Percentiles rank a stretch among this genome's conserved stretches.
These are phyloP conservation scores for Phaffia tasmanica DNA, from an alignment of 768 basidiomycete genomes.

Conservation along the genomic window DNA sequence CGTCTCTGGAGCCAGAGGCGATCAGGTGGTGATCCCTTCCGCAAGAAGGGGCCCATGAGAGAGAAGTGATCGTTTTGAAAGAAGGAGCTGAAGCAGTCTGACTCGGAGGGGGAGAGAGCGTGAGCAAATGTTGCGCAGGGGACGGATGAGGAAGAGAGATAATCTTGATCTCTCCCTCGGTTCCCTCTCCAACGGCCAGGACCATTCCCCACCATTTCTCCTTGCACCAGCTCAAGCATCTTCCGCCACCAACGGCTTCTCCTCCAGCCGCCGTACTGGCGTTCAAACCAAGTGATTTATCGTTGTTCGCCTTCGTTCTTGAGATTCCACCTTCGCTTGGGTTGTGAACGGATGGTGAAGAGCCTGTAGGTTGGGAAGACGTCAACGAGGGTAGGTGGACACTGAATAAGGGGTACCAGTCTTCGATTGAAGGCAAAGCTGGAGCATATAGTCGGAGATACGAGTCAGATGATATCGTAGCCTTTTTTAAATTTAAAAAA, in stretches of 20 bases:
- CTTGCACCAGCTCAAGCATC: slow-evolving; percentile 74
- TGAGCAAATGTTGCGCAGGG: slow-evolving; percentile 33
- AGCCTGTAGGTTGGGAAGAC: slow-evolving; percentile 20
- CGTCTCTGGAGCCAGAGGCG: slow-evolving; percentile 79
- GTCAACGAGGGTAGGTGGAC: slow-evolving; percentile 34
- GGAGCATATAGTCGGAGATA: slow-evolving; percentile 73
- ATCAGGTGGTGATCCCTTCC: slow-evolving; percentile 89
- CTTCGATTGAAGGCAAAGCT: slow-evolving; percentile 33
- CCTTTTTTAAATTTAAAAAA: too few species aligned
- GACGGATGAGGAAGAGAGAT: slow-evolving; percentile 55
- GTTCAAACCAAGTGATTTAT: neutral
- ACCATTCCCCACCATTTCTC: slow-evolving; percentile 92
- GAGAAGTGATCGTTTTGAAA: slow-evolving; percentile 55
- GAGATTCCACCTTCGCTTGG: slow-evolving; percentile 18
- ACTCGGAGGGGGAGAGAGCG: slow-evolving; percentile 40
- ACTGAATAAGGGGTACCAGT: slow-evolving; percentile 35
- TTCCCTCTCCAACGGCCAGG: slow-evolving; percentile 64
- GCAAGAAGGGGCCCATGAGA: slow-evolving; percentile 89
- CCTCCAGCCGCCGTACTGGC: neutral
- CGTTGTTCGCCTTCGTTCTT: slow-evolving; percentile 4
- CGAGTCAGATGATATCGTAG: slow-evolving; percentile 78
- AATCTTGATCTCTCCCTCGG: slow-evolving; percentile 66
- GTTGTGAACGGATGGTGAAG: neutral
- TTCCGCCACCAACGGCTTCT: slow-evolving; percentile 12
- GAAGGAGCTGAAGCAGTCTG: slow-evolving; percentile 27